Percentiles rank a stretch among this genome's conserved stretches.
Conservation (phyloP, 2,329 filamentous ascomycete species). For the Microdochium trichocladiopsis region DNA sequence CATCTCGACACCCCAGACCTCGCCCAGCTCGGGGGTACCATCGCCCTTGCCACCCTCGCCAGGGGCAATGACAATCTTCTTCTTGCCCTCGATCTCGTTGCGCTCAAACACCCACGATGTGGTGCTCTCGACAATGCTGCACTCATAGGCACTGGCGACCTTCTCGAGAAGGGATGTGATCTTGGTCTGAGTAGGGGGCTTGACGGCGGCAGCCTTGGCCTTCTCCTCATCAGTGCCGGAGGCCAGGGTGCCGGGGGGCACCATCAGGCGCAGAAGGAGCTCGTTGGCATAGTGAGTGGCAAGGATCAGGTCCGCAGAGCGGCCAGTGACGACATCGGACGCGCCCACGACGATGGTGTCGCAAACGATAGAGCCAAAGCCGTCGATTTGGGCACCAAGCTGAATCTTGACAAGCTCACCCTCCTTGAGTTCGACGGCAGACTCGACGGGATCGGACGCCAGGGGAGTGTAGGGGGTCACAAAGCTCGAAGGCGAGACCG, state of each 20-base stretch:
- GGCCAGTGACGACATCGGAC: constrained; percentile 61
- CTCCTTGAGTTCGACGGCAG: constrained; percentile 69
- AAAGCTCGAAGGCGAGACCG: constrained; percentile 87
- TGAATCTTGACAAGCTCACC: constrained; percentile 95
- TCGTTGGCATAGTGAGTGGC: constrained; percentile 96
- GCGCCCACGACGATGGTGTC: constrained; percentile 74
- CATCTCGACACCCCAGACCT: constrained; percentile 97
- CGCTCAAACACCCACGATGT: constrained; percentile 95
- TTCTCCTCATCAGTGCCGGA: constrained; percentile 89
- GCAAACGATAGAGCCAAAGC: constrained; percentile 93
- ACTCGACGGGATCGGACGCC: constrained; percentile 78
- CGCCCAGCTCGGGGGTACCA: constrained; percentile 77
- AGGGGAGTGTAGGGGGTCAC: constrained; percentile 96
- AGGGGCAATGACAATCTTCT: constrained; percentile 93
- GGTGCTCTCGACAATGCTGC: constrained; percentile 93
- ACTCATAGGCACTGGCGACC: constrained; percentile 83
- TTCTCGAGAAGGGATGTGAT: constrained; percentile 88
- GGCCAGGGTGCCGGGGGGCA: constrained; percentile 81
- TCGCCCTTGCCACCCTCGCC: constrained; percentile 87
- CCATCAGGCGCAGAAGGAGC: constrained; percentile 81
- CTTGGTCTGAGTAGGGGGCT: constrained; percentile 76
- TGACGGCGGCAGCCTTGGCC: constrained; percentile 77
- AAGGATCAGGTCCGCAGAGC: constrained; percentile 78
- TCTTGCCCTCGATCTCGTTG: constrained; percentile 94
- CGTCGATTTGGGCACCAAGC: constrained; percentile 97